Percentiles rank a stretch among this genome's conserved stretches.
phyloP scores from a whole-genome alignment of 441 rosid species.

The Euphorbia neoarborescens region DNA sequence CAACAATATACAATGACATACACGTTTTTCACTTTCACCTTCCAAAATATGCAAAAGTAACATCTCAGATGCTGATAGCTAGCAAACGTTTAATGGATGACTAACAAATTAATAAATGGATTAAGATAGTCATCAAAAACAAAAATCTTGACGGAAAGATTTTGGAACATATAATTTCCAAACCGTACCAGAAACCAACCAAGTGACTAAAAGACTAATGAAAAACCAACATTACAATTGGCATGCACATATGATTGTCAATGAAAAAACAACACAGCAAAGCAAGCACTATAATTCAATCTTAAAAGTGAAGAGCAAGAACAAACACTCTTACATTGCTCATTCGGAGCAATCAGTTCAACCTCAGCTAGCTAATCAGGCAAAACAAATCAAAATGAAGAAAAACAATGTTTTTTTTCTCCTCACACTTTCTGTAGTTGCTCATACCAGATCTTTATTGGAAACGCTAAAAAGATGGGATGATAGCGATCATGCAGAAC shows the following conservation, averaged over 20 bases:
- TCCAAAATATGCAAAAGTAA: too few species aligned
- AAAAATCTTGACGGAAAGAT: not conserved
- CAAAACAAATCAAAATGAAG: not conserved
- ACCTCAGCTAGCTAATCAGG: not conserved
- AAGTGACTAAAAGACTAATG: not conserved
- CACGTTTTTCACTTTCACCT: not conserved
- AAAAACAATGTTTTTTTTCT: not conserved
- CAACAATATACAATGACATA: not conserved
- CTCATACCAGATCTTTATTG: not conserved
- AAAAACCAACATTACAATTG: not conserved
- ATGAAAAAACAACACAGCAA: not conserved
- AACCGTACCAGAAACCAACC: not conserved
- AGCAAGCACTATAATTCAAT: not conserved
- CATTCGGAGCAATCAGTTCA: not conserved
- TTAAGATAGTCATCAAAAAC: not conserved
- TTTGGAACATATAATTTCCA: not conserved
- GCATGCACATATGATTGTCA: not conserved
- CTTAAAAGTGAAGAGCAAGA: not conserved
- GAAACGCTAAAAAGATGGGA: not conserved
- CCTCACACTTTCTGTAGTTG: not conserved
- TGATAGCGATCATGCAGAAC: slow-evolving; percentile 15
- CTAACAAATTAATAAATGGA: not conserved
- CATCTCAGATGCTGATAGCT: not conserved
- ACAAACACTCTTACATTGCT: not conserved
- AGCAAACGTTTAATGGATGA: slow-evolving; percentile 2